phyloP scores from a whole-genome alignment of 306 rosid genomes.

The Cyclanthera cordifolia region DNA sequence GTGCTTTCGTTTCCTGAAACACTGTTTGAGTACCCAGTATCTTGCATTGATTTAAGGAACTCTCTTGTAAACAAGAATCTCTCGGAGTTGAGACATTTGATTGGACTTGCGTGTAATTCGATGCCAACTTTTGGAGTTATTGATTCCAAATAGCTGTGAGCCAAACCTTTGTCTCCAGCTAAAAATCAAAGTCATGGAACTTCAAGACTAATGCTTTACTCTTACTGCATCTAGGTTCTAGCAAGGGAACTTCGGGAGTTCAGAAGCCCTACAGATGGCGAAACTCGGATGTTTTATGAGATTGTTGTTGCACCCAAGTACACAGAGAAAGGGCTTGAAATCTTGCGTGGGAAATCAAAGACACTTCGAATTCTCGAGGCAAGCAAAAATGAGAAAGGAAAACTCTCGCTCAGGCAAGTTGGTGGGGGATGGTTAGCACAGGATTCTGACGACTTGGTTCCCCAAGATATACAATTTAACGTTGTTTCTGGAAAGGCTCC shows the following conservation, averaged over 20 bases:
- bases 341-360: slow-evolving; percentile 76
- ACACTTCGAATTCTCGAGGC: slow-evolving; percentile 79
- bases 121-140: background rate
- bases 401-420: slow-evolving; percentile 83
- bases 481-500: slow-evolving; percentile 51
- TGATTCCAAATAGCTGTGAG: background rate
- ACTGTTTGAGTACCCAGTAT: background rate
- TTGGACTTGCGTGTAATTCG: background rate
- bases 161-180: background rate
- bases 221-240: slow-evolving; percentile 37
- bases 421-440: slow-evolving; percentile 98
- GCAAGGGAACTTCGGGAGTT: slow-evolving; percentile 85
- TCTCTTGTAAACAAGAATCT: background rate
- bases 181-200: background rate
- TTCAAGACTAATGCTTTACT: background rate
- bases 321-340: slow-evolving; percentile 72
- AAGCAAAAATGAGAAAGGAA: slow-evolving; percentile 51
- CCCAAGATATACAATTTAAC: slow-evolving; percentile 51
- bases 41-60: background rate
- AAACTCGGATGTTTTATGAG: slow-evolving; percentile 94
- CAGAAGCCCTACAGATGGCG: slow-evolving; percentile 83
- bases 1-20: background rate
- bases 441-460: slow-evolving; percentile 72
- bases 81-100: background rate
- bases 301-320: slow-evolving; percentile 92